Base-by-base conservation (phyloP, 495 filamentous ascomycete genomes). In the Trichoderma erinaceum region DNA sequence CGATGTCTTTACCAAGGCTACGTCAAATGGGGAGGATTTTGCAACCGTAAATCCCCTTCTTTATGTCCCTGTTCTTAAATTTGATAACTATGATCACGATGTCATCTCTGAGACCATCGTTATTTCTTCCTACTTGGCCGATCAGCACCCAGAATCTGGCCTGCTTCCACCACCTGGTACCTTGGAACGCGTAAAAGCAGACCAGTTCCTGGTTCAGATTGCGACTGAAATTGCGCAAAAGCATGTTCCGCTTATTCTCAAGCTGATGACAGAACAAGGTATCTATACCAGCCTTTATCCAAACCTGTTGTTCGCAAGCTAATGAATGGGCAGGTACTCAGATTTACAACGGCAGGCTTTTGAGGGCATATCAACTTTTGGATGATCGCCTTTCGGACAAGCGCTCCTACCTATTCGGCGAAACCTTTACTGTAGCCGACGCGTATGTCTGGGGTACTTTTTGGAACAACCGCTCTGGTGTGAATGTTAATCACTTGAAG, bases 141-240 rank as follows among this genome's bases (percentile, higher is more conserved):
- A 61, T 25, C 56, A 29, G 23, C 0, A 5, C 12, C 56, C 56
- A 6, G 56, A 61, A 21, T 23, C 27, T 13, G 56, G 25, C 27
- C 1, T 61, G 25, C 27, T 61, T 21, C 56, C 56, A 3, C 3
- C 56, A 15, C 16, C 23, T 18, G 56, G 56, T 25, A 61, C 56
- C 12, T 25, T 61, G 56, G 56, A 61, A 21, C 56, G 56, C 29
- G 56, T 61, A 2, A 61, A 61, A 10, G 16, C 4, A 23, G 56
- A 61, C 13, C 56, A 61, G 16, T 32, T 61, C 27, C 56, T 61
- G 10, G 56, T 61, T 23, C 56, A 61, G 4, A 1, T 61, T 18
- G 4, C 56, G 4, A 61, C 56, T 3, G 56, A 61, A 25, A 61
- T 61, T 61, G 56, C 56, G 8, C 56, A 61, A 25, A 61, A 61